phyloP scores from a whole-genome alignment of 2,329 filamentous ascomycete genomes.

The Ciborinia camelliae region DNA sequence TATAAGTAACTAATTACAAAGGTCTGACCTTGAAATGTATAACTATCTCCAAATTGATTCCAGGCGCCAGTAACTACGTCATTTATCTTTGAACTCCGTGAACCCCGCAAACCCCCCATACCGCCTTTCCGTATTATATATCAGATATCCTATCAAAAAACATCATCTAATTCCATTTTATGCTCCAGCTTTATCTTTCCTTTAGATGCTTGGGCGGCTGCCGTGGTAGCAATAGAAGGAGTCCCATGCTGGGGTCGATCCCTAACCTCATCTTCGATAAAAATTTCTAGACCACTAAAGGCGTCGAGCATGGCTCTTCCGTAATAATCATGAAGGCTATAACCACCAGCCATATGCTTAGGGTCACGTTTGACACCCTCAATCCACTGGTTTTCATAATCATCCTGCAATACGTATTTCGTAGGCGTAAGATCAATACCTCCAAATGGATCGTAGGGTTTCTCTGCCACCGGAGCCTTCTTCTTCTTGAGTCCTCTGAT shows the following conservation, averaged over 20 bases:
- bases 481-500: slow-evolving; percentile 78
- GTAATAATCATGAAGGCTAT: slow-evolving; percentile 78
- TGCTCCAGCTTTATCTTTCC: slow-evolving; percentile 33
- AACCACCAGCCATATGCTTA: slow-evolving; percentile 73
- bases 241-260: slow-evolving; percentile 34
- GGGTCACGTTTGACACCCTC: slow-evolving; percentile 63
- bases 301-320: slow-evolving; percentile 79
- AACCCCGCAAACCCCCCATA: neutral
- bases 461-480: slow-evolving; percentile 59
- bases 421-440: slow-evolving; percentile 66
- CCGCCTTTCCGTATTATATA: neutral
- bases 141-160: slow-evolving; percentile 37
- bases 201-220: slow-evolving; percentile 39
- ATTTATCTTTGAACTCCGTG: slow-evolving; percentile 7
- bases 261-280: slow-evolving; percentile 67
- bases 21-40: slow-evolving; percentile 12
- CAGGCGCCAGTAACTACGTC: neutral
- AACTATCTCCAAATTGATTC: slow-evolving; percentile 6
- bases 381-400: slow-evolving; percentile 74
- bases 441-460: slow-evolving; percentile 84
- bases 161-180: slow-evolving; percentile 51
- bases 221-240: slow-evolving; percentile 38
- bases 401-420: slow-evolving; percentile 65
- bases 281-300: slow-evolving; percentile 84
- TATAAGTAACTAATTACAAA: slow-evolving; percentile 22